Conservation (phyloP, 805 yeast species). For the Candida nitratophila region DNA sequence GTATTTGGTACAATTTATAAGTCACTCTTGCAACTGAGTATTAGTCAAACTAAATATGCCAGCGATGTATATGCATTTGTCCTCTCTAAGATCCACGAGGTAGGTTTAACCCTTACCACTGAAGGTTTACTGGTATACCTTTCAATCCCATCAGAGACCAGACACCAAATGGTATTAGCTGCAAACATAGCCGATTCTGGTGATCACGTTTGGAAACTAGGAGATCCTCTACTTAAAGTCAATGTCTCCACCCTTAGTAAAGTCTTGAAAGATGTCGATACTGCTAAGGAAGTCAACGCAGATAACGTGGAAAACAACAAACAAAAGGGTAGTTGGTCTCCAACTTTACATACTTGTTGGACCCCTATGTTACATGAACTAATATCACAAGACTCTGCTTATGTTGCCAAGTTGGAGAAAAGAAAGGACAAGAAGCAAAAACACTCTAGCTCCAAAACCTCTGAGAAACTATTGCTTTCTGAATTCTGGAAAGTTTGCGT, state of each 20-base stretch:
- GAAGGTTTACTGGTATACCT: conserved; percentile 78
- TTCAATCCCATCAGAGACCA: conserved; percentile 31
- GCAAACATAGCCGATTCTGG: conserved; percentile 17
- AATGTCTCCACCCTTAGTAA: conserved; percentile 57
- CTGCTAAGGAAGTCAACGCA: not conserved
- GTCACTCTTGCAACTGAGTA: conserved; percentile 28
- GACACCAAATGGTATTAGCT: conserved; percentile 9
- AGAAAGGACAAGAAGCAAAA: conserved; percentile 28
- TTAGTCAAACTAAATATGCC: conserved; percentile 7
- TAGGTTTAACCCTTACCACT: conserved; percentile 54
- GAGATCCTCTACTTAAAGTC: conserved; percentile 67
- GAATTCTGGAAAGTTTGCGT: conserved; percentile 79
- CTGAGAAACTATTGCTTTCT: conserved; percentile 28
- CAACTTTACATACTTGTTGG: conserved; percentile 77
- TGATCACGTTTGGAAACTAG: conserved; percentile 51
- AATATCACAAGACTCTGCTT: conserved; percentile 9
- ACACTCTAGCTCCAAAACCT: conserved; percentile 1
- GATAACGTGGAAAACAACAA: conserved; percentile 26
- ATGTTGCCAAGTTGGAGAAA: conserved; percentile 15
- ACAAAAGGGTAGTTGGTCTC: conserved; percentile 66
- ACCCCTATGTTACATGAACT: conserved; percentile 43
- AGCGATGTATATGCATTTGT: conserved; percentile 12
- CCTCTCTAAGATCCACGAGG: conserved; percentile 39
- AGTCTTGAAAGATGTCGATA: conserved; percentile 49
- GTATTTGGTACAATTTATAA: conserved; percentile 64